Evolutionary conservation across 768 basidiomycete species (phyloP).

Genomic region (Amanita rubescens): DNA sequence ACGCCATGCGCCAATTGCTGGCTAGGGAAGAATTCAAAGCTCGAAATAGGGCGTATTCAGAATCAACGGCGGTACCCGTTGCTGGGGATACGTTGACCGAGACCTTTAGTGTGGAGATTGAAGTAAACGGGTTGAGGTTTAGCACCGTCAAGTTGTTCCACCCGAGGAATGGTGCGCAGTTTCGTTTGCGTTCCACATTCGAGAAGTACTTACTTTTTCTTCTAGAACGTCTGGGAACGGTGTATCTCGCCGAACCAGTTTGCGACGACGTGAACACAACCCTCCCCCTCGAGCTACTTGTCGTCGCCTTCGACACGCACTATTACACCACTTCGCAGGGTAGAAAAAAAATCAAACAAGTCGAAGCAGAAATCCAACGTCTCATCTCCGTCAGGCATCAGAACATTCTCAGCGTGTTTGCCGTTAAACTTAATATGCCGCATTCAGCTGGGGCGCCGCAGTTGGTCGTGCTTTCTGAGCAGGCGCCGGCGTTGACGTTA

Average conservation of each 20-base stretch:
- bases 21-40: constrained; percentile 41
- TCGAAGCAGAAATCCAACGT: constrained; percentile 59
- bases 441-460: constrained; percentile 42
- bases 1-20: constrained; percentile 50
- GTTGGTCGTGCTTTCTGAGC: constrained; percentile 65
- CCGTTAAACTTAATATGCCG: constrained; percentile 54
- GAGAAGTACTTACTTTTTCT: neutral
- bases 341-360: constrained; percentile 58
- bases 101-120: constrained; percentile 50
- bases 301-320: constrained; percentile 55
- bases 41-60: constrained; percentile 63
- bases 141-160: constrained; percentile 65
- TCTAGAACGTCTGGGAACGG: constrained; percentile 54
- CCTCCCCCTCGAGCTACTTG: constrained; percentile 59
- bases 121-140: constrained; percentile 53
- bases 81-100: constrained; percentile 45
- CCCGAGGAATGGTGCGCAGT: constrained; percentile 50
- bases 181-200: no score
- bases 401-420: constrained; percentile 61
- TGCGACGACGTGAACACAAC: constrained; percentile 53
- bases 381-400: constrained; percentile 52
- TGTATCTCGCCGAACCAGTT: constrained; percentile 70
- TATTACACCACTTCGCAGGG: constrained; percentile 69
- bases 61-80: constrained; percentile 56
- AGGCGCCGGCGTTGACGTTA: constrained; percentile 56